Evolutionary conservation across 2,329 filamentous ascomycete genomes (phyloP), one percentile per base, ranked within the genome.

Genomic region (Xylariaceae sp.): DNA sequence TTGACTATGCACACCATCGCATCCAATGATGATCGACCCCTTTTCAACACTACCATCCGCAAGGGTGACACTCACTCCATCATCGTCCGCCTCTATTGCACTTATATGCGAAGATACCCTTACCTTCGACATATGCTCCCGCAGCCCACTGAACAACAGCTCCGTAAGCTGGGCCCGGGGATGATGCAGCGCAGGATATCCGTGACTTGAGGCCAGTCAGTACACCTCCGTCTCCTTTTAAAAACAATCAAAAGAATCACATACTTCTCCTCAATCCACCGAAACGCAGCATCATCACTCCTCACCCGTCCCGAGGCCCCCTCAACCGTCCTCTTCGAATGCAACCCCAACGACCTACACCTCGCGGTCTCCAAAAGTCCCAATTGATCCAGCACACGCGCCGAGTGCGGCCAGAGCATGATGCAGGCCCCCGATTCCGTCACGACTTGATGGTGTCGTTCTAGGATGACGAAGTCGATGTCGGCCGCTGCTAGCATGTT

Each of bases 1-100:
- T 44, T 4, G 60, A 63, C 23, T 30, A 58, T 64, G 63, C 2
- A 58, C 57, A 9, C 63, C 63, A 51, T 64, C 63, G 11, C 61
- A 58, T 1, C 63, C 63, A 11, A 64, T 53, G n/a, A 63, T 52
- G n/a, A 64, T 59, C 4, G 63, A 61, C n/a, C 63, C 63, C 9
- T 63, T 51, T 37, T 61, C 63, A 7, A 61, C 18, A 34, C 54
- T 59, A 5, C 63, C 61, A 47, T 62, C 58, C 8, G 56, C 55
- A 5, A 64, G 47, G 11, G n/a, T 56, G 2, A 64, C 61, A 30
- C 60, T 30, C 44, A 64, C 63, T 3, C 63, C 61, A n/a, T 44
- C 44, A 42, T 61, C 15, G 7, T 52, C 56, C 48, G 52, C 35
- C 51, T 63, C 52, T 39, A 64, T 63, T 18, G 59, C 44, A 2